Base-by-base conservation (phyloP, 1,139 yeast species). In the Waltiozyma solani region DNA sequence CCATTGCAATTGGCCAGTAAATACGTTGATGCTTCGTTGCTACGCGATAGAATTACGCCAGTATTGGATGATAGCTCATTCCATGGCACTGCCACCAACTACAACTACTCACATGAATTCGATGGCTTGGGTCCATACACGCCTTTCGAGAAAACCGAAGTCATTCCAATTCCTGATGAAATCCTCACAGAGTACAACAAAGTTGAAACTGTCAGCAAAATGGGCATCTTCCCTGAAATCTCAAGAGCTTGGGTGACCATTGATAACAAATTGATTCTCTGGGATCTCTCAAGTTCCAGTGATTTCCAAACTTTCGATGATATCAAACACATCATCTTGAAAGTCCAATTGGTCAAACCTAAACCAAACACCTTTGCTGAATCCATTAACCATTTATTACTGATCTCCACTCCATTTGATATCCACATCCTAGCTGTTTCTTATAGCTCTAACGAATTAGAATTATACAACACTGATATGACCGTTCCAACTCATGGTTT, bases 161-260 rank as follows among this genome's bases (percentile, higher is more conserved):
- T 79, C 41, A 68, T 79, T 43, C 76, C 74, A 52, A 75, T 89
- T 39, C 97, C 97, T 1, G 96, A 87, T 56, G 77, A 74, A 45
- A 78, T 87, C 47, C 75, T 84, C 49, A 85, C 80, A 45, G 89
- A 84, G 50, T 76, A 81, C 54, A 49, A 60, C 31, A 71, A 76
- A 37, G 73, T 87, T 13, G 79, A 80, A 52, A 71, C 77, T 42
- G 71, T 67, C 35, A 76, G 89, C 25, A 79, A 79, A 45, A 79
- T 85, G 76, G 98, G 98, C 9, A 63, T 89, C 36, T 80, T 91
- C 49, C 76, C 91, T 0, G 89, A 82, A 43, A 73, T 91, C 32
- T 76, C 79, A 45, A 73, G 96, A 44, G 79, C 91, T 9, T 91
- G 97, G 97, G 73, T 89, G 35, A 77, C 85, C 3, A 77, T 81